Percentiles rank a stretch among this genome's conserved stretches.
Conservation (phyloP, 805 yeast species). For the Cyberlindnera xylosilytica region DNA sequence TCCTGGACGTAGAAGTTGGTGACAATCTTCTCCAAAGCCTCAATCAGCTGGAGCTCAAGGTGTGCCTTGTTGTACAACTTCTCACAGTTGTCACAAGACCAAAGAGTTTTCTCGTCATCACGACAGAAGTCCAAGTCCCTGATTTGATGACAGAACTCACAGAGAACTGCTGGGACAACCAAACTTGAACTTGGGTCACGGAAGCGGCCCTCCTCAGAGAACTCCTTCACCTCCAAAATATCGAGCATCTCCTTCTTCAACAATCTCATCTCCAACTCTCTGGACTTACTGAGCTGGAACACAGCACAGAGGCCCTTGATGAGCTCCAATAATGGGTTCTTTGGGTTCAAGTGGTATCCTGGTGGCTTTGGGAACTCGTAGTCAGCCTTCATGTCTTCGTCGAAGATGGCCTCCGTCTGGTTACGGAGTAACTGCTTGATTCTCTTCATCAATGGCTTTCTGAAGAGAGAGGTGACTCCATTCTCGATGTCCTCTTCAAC, state of each 20-base stretch:
- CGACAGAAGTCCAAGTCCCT: constrained; percentile 82
- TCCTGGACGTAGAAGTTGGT: constrained; percentile 77
- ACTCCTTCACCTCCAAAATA: constrained; percentile 79
- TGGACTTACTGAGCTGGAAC: constrained; percentile 57
- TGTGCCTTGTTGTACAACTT: constrained; percentile 60
- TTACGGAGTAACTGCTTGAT: constrained; percentile 59
- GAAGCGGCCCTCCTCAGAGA: constrained; percentile 71
- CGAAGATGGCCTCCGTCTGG: constrained; percentile 71
- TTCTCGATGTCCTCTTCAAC: constrained; percentile 37
- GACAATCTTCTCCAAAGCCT: constrained; percentile 52
- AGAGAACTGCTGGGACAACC: constrained; percentile 62
- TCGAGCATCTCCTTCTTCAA: constrained; percentile 71
- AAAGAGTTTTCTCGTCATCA: constrained; percentile 45
- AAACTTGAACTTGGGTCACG: constrained; percentile 72
- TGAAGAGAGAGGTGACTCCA: constrained; percentile 54
- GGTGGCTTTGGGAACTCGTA: constrained; percentile 75
- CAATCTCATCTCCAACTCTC: constrained; percentile 69
- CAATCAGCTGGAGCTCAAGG: constrained; percentile 76
- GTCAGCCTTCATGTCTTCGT: constrained; percentile 58
- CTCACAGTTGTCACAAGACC: constrained; percentile 68
- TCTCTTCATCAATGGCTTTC: constrained; percentile 64
- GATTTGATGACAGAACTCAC: constrained; percentile 74
- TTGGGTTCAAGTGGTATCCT: constrained; percentile 58
- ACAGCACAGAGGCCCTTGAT: constrained; percentile 75
- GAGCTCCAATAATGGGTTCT: constrained; percentile 76